These are phyloP conservation scores for Lachnellula willkommii DNA, from an alignment of 2,329 filamentous ascomycete species.

Conservation along the genomic window DNA sequence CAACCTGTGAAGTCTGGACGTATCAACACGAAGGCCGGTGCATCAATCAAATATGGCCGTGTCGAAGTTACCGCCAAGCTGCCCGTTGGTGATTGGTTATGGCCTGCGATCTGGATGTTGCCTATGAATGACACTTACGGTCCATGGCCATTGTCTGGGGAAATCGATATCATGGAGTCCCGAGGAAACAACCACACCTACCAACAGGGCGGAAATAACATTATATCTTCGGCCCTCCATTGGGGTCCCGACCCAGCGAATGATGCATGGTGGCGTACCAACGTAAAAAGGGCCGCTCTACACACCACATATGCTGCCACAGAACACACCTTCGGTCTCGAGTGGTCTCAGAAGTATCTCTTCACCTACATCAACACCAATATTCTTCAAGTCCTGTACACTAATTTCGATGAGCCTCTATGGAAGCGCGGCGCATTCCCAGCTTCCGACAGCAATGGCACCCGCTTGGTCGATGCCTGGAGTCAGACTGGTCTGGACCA, in stretches of 20 bases:
- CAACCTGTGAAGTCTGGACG: constrained; percentile 74
- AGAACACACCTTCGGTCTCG: constrained; percentile 74
- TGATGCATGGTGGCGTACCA: constrained; percentile 80
- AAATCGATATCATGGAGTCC: constrained; percentile 78
- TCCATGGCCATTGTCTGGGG: constrained; percentile 70
- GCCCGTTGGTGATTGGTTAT: constrained; percentile 77
- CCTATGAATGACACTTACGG: constrained; percentile 69
- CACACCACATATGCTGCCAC: constrained; percentile 66
- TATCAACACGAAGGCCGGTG: constrained; percentile 67
- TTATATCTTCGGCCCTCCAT: constrained; percentile 72
- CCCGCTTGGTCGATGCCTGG: constrained; percentile 60
- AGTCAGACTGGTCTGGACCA: constrained; percentile 52
- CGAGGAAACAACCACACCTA: constrained; percentile 80
- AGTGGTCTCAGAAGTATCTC: constrained; percentile 84
- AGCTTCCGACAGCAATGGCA: constrained; percentile 58
- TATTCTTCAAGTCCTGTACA: constrained; percentile 74
- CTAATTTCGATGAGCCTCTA: constrained; percentile 63
- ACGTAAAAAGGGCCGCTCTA: constrained; percentile 67
- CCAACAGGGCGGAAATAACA: constrained; percentile 71
- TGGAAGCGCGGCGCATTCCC: constrained; percentile 67
- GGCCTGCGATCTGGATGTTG: constrained; percentile 91
- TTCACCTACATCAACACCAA: constrained; percentile 82
- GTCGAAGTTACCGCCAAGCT: constrained; percentile 75
- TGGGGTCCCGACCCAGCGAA: constrained; percentile 70
- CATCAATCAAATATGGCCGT: constrained; percentile 71